Conservation (phyloP, 1,139 yeast genomes). For the Lizanozyma gosingica region DNA sequence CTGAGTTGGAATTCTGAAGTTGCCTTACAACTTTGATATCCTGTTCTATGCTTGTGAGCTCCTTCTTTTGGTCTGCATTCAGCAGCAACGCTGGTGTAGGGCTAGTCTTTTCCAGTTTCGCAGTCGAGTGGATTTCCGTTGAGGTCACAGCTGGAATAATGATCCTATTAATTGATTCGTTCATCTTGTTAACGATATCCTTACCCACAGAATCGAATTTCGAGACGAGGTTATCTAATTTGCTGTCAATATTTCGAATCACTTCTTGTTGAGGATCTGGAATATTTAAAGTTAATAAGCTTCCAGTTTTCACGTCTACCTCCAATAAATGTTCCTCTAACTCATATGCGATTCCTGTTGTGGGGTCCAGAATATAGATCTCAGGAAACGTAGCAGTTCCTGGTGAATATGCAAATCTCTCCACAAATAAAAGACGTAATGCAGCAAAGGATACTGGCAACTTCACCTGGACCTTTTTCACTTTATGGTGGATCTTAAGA, state of each 20-base stretch:
- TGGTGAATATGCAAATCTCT: constrained; percentile 79
- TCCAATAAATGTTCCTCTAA: constrained; percentile 59
- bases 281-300: constrained; percentile 48
- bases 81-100: neutral
- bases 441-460: constrained; percentile 54
- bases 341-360: constrained; percentile 60
- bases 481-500: constrained; percentile 47
- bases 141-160: neutral
- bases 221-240: neutral
- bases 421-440: constrained; percentile 68
- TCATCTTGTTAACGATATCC: neutral
- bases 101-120: neutral
- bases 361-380: constrained; percentile 64
- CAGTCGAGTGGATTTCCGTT: neutral
- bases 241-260: neutral
- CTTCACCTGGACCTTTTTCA: constrained; percentile 50
- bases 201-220: neutral
- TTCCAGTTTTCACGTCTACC: constrained; percentile 49
- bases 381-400: constrained; percentile 67
- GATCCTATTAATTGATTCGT: neutral
- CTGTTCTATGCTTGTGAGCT: constrained; percentile 33
- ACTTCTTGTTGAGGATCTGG: constrained; percentile 15
- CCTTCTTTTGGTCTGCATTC: constrained; percentile 7
- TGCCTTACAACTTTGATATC: constrained; percentile 63
- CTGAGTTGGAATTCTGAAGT: constrained; percentile 39